phyloP scores from a whole-genome alignment of 306 rosid genomes.

The Dryas octopetala region DNA sequence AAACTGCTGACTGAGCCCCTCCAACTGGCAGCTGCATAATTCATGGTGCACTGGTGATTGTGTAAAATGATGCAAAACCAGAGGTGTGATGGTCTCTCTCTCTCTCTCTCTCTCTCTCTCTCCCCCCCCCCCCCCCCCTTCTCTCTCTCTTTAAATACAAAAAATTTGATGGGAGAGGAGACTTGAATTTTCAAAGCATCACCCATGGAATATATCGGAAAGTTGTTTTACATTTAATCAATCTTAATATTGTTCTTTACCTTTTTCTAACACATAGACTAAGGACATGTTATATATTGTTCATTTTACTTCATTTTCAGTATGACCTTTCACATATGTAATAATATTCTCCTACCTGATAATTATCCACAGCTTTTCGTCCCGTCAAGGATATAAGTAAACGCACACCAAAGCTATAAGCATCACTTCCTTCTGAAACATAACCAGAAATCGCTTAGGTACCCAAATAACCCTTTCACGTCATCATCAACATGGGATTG shows the following conservation, averaged over 20 bases:
- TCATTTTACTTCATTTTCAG: too few relatives aligned
- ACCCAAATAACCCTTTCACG: not conserved
- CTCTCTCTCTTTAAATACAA: too few relatives aligned
- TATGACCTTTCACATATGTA: not conserved
- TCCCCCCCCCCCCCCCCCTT: too few relatives aligned
- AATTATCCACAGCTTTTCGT: not conserved
- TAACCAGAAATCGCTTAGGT: fast-evolving
- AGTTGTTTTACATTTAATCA: too few relatives aligned
- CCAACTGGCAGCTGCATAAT: not conserved
- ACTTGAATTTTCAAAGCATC: too few relatives aligned
- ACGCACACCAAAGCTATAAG: not conserved
- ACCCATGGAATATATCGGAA: too few relatives aligned
- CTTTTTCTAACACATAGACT: too few relatives aligned
- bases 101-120: not conserved
- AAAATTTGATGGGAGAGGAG: too few relatives aligned
- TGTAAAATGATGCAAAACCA: not conserved
- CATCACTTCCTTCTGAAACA: not conserved
- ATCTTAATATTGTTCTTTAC: too few relatives aligned
- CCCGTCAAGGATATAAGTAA: not conserved
- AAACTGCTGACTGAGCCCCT: slow-evolving; percentile 19
- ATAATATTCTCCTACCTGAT: not conserved
- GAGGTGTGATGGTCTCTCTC: not conserved
- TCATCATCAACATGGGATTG: not conserved
- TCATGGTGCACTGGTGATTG: not conserved
- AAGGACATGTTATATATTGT: too few relatives aligned